Evolutionary conservation across 2,329 filamentous ascomycete species (phyloP), one percentile per base, ranked within the genome.

Genomic region (Ophiognomonia clavigignenti-juglandacearum): DNA sequence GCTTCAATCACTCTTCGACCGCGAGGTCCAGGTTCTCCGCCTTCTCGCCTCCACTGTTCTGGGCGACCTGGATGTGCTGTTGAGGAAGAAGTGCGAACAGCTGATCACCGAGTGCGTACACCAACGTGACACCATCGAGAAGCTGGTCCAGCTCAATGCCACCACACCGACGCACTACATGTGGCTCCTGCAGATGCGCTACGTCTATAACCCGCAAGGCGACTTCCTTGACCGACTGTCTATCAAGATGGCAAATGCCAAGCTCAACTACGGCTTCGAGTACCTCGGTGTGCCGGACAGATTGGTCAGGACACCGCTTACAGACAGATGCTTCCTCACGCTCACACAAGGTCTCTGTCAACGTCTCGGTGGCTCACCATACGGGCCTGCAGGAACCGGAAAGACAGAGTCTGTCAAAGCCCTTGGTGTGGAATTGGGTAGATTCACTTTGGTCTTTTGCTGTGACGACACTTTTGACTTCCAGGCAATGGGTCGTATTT

Each of bases 391-490:
- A 50, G 93, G 93, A 73, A 99, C 93, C 37, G 93, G 93, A 65
- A 99, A 99, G 70, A 99, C 93, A 0, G 93, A 99, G 64, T 98
- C 93, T 2, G 93, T 99, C 64, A 99, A 99, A 69, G 93, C 93
- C 18, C 78, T 99, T 22, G 95, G 93, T 73, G 80, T 98, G 4
- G 91, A 98, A 65, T 83, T 99, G 45, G 95, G 93, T 63, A 85
- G 95, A 51, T 99, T 98, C 65, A 98, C 95, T 2, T 80, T 99
- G 22, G 95, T 99, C 23, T 98, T 99, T 73, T 98, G 95, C 67
- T 99, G 93, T 72, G 93, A 99, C 63, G 93, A 98, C 68, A 98
- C 93, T 0, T 99, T 99, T 60, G 93, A 99, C 66, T 98, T 97
- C 75, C 93, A 98, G 62, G 93, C 93, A 42, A 98, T 99, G 93